Conservation (phyloP, 257 asterid genomes). For the Phtheirospermum japonicum region DNA sequence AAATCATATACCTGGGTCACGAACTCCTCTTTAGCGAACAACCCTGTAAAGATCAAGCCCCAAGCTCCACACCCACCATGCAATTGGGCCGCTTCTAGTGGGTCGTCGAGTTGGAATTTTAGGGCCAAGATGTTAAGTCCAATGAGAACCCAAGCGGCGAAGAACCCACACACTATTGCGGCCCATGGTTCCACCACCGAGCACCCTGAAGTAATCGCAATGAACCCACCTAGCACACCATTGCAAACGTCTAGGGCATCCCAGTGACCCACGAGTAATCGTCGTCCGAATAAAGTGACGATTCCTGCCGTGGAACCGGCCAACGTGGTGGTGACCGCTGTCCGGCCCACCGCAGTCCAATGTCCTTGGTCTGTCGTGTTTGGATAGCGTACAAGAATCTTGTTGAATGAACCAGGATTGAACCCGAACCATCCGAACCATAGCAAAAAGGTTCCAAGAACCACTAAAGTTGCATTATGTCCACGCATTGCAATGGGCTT, state of each 20-base stretch:
- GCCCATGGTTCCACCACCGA: slow-evolving; percentile 75
- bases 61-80: slow-evolving; percentile 73
- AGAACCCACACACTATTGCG: slow-evolving; percentile 50
- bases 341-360: slow-evolving; percentile 51
- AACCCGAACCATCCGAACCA: slow-evolving; percentile 74
- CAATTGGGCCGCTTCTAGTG: slow-evolving; percentile 59
- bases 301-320: slow-evolving; percentile 56
- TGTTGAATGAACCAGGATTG: slow-evolving; percentile 52
- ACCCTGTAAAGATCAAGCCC: slow-evolving; percentile 62
- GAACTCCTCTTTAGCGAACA: slow-evolving; percentile 51
- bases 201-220: slow-evolving; percentile 62
- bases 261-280: slow-evolving; percentile 58
- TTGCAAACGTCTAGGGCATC: slow-evolving; percentile 58
- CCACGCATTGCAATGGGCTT: slow-evolving; percentile 45
- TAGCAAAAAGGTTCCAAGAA: slow-evolving; percentile 46
- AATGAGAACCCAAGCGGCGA: slow-evolving; percentile 56
- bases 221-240: slow-evolving; percentile 66
- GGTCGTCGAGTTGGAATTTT: slow-evolving; percentile 47
- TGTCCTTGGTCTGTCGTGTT: slow-evolving; percentile 34
- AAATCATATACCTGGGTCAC: slow-evolving; percentile 43
- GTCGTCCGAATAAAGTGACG: slow-evolving; percentile 45
- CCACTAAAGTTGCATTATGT: slow-evolving; percentile 54
- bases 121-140: slow-evolving; percentile 46
- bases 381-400: slow-evolving; percentile 46
- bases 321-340: slow-evolving; percentile 48